Evolutionary conservation across 495 filamentous ascomycete species (phyloP), one percentile per base, ranked within the genome.

Genomic region (Penicillium roqueforti): DNA sequence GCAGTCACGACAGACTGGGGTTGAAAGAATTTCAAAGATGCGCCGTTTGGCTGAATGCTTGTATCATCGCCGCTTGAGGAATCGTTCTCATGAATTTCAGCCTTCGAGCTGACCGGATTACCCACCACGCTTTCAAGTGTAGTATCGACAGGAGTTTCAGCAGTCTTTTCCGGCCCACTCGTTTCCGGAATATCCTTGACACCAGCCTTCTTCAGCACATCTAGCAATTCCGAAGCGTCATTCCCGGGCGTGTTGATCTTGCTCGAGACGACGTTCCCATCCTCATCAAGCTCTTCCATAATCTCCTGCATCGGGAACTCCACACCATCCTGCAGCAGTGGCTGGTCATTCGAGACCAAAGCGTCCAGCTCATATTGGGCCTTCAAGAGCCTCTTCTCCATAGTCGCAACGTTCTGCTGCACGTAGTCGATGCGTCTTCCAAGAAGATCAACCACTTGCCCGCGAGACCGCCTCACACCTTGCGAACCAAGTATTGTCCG

Each of bases 231-330:
- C 2, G 83, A 68, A 40, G 83, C 78, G 7, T 76, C 70, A 40
- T 87, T 79, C 18, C 82, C 83, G 0, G 88, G 82, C 1, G 66
- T 80, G 10, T 83, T 82, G 7, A 83, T 72, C 25, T 75, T 77
- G 49, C 73, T 84, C 1, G 80, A 85, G 28, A 96, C 73, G 10
- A 97, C 79, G 61, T 96, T 92, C 16, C 83, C 93, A 16, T 96
- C 85, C 18, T 96, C 92, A 66, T 98, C 93, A 41, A 98, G 74
- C 71, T 96, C 86, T 68, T 98, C 92, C 38, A 84, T 70, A 54
- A 98, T 97, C 48, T 97, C 92, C 19, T 83, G 88, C 47, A 96
- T 77, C 3, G 90, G 87, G 41, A 91, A 66, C 54, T 85, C 69
- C 10, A 59, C 47, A 8, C 55, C 60, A 8, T 51, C 45, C 34